phyloP scores from a whole-genome alignment of 345 rosid genomes.

The Rhodamnia rubescens region DNA sequence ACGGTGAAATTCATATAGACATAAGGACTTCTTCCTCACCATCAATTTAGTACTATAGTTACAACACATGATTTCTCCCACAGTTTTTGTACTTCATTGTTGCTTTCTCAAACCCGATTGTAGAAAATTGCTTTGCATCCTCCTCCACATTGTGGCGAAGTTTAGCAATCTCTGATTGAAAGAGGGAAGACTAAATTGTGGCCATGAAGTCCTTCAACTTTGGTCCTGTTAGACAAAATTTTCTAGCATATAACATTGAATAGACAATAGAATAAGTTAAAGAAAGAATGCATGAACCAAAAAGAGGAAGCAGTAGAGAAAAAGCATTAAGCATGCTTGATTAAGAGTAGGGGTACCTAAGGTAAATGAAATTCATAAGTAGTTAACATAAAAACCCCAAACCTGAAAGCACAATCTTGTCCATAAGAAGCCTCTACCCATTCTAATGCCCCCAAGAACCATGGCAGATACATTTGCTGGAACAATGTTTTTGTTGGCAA shows the following conservation, averaged over 20 bases:
- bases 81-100: constrained; percentile 96
- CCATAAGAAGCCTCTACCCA: constrained; percentile 45
- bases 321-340: neutral
- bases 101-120: constrained; percentile 85
- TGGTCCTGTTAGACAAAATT: constrained; percentile 30
- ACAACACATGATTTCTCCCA: neutral
- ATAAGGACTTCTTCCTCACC: neutral
- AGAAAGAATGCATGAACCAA: neutral
- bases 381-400: neutral
- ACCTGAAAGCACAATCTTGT: neutral
- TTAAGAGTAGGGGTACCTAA: constrained; percentile 88
- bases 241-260: neutral
- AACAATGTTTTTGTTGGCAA: constrained; percentile 96
- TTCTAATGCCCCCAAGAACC: constrained; percentile 99
- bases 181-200: constrained; percentile 39
- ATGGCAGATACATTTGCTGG: constrained; percentile 98
- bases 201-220: constrained; percentile 82
- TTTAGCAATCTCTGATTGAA: constrained; percentile 59
- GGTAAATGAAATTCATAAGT: constrained; percentile 1
- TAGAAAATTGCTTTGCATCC: constrained; percentile 92
- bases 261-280: constrained; percentile 6
- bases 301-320: neutral
- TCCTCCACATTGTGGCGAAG: constrained; percentile 69
- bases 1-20: neutral
- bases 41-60: neutral